A percentile compares a stretch with the other conserved stretches of the same genome.
These are phyloP conservation scores for Collybiopsis luxurians DNA, from an alignment of 768 basidiomycete genomes.

Conservation along the genomic window DNA sequence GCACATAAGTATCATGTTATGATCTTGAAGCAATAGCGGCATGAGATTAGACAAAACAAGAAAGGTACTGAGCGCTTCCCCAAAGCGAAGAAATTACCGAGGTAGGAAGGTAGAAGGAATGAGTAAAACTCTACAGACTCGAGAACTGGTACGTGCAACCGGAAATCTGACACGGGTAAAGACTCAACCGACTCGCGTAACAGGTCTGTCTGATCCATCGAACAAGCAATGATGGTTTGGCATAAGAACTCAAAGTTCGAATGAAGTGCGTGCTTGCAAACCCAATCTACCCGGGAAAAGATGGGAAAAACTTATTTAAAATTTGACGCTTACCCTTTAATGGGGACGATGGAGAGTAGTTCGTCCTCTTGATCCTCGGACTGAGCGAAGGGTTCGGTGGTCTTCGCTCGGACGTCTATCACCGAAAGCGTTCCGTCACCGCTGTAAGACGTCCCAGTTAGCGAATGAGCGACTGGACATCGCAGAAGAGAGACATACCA, in stretches of 20 bases:
- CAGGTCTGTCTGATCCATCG: too few relatives aligned
- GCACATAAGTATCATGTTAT: background rate
- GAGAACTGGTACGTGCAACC: too few relatives aligned
- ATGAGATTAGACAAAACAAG: too few relatives aligned
- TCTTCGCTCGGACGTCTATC: slow-evolving; percentile 85
- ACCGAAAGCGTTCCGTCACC: slow-evolving; percentile 94
- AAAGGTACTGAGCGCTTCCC: too few relatives aligned
- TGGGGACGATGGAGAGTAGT: slow-evolving; percentile 78
- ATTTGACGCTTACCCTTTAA: slow-evolving; percentile 61
- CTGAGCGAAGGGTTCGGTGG: slow-evolving; percentile 71
- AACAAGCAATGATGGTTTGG: background rate
- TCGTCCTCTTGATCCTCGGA: slow-evolving; percentile 98
- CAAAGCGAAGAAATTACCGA: too few relatives aligned
- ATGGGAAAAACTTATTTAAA: slow-evolving; percentile 10
- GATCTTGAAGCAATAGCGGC: too few relatives aligned
- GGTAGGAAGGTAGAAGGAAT: too few relatives aligned
- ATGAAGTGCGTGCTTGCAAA: too few relatives aligned
- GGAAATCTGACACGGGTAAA: too few relatives aligned
- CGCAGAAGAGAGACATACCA: slow-evolving; percentile 49
- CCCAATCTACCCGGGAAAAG: slow-evolving; percentile 10
- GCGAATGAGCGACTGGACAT: background rate
- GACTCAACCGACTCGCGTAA: too few relatives aligned
- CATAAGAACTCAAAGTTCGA: background rate
- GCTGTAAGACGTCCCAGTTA: slow-evolving; percentile 35
- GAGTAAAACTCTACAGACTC: too few relatives aligned